Conservation (phyloP, 2,329 filamentous ascomycete genomes). For the Mollisia scopiformis region DNA sequence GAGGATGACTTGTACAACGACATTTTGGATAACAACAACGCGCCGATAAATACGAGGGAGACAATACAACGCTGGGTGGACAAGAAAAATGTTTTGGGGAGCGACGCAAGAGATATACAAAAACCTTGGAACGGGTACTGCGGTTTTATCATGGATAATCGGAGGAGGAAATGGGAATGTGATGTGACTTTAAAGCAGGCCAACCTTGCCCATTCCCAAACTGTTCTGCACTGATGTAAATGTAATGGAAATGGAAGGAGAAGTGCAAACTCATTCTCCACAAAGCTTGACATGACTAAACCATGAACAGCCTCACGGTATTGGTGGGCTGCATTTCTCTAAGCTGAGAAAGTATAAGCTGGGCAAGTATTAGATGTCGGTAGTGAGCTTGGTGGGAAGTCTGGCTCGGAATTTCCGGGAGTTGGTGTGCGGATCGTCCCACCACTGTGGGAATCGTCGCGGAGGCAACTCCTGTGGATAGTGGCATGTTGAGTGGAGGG, state of each 20-base stretch:
- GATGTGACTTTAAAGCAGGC: background rate
- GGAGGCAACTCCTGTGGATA: background rate
- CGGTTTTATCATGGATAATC: background rate
- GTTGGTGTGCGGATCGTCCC: background rate
- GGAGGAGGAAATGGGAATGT: background rate
- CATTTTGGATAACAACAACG: background rate
- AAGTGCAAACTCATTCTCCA: background rate
- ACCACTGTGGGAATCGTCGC: background rate
- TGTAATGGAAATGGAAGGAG: background rate
- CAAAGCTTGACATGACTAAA: constrained; percentile 3
- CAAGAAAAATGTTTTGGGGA: background rate
- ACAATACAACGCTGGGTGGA: background rate
- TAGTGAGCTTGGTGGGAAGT: background rate
- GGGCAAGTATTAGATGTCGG: background rate
- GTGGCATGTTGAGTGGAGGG: background rate
- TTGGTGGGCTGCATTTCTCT: background rate
- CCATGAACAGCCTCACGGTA: background rate
- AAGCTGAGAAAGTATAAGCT: background rate
- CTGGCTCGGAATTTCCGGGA: background rate
- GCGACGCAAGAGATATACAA: background rate
- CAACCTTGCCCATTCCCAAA: background rate
- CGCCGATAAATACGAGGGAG: background rate
- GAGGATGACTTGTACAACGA: background rate
- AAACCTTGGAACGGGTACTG: background rate
- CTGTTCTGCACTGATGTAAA: background rate